Base-by-base conservation (phyloP, 768 basidiomycete species). In the Leccinum subtestaceum region DNA sequence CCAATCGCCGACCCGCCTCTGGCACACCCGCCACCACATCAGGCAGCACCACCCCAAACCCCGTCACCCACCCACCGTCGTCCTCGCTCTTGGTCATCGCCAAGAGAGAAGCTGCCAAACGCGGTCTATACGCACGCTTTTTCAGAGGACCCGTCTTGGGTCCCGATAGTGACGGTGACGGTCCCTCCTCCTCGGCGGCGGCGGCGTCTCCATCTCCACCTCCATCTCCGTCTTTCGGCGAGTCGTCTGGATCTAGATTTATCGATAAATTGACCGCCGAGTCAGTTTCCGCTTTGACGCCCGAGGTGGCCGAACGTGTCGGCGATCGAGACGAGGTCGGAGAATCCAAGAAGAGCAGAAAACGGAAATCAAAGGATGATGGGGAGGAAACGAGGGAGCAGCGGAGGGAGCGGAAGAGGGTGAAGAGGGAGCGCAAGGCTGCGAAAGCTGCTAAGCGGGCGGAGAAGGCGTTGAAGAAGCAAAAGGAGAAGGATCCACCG, bases 101-200 rank as follows among this genome's bases (percentile, higher is more conserved):
- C 5, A 93, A 92, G 72, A 80, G 88, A 48, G 89, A 93, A 63
- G 85, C 90, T 10, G 95, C 93, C 0, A 84, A 81, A 60, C 79
- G 83, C 11, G 80, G 78, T 19, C 79, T 98, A 3, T 98, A 97
- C 70, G 79, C 91, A 4, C 79, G 80, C 58, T 96, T 97, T 72
- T 90, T 88, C 67, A 83, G 87, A 23, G 95, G 93, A 0, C 85
- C 89, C 19, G 75, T 88, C 34, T 72, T 92, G 17, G 82, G 82
- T 2, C 82, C 82, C 23, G 82, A 81, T 32, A 32, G 4, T 47
- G 52, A 32, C 29, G 61, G 62, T 21, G 60, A 63, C 19, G 27
- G 38, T 17, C 23, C n/a, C n/a, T 31, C 27, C 8, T 29, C 31
- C 11, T 17, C 15, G 23, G 9, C 29, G n/a, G 25, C 7, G 21